phyloP scores from a whole-genome alignment of 345 rosid species.

The Schrenkiella parvula region DNA sequence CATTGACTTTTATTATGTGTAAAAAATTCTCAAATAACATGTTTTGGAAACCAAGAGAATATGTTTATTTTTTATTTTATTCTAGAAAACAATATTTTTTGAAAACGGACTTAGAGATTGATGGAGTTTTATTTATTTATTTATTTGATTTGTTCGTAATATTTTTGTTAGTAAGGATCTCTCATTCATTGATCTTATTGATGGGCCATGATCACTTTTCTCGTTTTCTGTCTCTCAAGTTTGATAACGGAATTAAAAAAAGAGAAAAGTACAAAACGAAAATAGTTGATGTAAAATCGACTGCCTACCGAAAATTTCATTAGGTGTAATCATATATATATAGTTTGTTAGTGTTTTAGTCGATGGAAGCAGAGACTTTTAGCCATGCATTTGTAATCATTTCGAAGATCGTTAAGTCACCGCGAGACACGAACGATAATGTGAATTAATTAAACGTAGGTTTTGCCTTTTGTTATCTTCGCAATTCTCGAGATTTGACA shows the following conservation, averaged over 20 bases:
- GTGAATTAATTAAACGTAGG: background rate
- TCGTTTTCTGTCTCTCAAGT: background rate
- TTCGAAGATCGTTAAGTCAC: slow-evolving; percentile 21
- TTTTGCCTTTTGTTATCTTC: slow-evolving; percentile 4
- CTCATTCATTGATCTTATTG: background rate
- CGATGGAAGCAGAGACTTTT: slow-evolving; percentile 17
- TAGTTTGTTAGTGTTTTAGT: slow-evolving; percentile 18
- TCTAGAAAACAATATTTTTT: background rate
- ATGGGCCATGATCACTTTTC: background rate
- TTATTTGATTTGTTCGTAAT: background rate
- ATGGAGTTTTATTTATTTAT: background rate
- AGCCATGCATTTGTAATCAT: slow-evolving; percentile 34
- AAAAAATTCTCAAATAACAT: no score
- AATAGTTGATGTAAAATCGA: slow-evolving; percentile 18
- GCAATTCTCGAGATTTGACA: slow-evolving; percentile 13
- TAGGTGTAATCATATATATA: slow-evolving; percentile 9
- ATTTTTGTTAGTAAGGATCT: background rate
- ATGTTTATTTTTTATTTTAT: background rate
- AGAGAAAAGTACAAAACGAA: background rate
- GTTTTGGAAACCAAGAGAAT: no score
- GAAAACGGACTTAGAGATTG: background rate
- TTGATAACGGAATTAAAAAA: background rate
- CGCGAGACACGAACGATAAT: slow-evolving; percentile 1
- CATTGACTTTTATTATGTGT: no score
- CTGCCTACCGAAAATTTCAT: slow-evolving; percentile 27